These are phyloP conservation scores for Aschersonia sp. DNA, from an alignment of 2,329 filamentous ascomycete genomes.

Conservation along the genomic window DNA sequence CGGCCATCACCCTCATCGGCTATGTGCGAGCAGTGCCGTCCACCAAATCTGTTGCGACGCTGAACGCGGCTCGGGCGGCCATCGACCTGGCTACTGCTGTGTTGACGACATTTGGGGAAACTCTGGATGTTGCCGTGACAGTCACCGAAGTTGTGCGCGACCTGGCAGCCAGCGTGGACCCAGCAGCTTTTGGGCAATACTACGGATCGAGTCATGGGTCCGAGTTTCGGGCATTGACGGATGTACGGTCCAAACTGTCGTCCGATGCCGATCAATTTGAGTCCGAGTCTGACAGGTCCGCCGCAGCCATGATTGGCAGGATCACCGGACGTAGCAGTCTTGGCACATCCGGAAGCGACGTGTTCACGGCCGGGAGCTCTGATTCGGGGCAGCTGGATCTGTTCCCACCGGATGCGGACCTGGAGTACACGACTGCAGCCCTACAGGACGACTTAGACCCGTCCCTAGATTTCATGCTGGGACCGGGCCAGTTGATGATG, in stretches of 20 bases:
- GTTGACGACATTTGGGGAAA: not conserved
- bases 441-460: not conserved
- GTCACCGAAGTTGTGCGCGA: not conserved
- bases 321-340: not conserved
- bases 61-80: conserved; percentile 10
- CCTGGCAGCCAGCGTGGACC: not conserved
- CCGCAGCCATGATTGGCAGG: not conserved
- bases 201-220: too few species aligned
- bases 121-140: not conserved
- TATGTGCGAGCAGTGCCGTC: conserved; percentile 16
- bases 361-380: not conserved
- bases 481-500: not conserved
- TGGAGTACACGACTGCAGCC: not conserved
- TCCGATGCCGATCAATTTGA: not conserved
- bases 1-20: conserved; percentile 17
- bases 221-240: not conserved
- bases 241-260: not conserved
- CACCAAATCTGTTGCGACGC: not conserved
- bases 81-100: conserved; percentile 22
- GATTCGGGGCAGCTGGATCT: not conserved
- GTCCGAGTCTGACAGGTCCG: not conserved
- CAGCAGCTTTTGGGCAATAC: not conserved
- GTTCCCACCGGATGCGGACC: not conserved
- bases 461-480: not conserved
- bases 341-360: not conserved